Evolutionary conservation across 2,329 filamentous ascomycete genomes (phyloP), one percentile per base, ranked within the genome.

Genomic region (Thelonectria blattea): DNA sequence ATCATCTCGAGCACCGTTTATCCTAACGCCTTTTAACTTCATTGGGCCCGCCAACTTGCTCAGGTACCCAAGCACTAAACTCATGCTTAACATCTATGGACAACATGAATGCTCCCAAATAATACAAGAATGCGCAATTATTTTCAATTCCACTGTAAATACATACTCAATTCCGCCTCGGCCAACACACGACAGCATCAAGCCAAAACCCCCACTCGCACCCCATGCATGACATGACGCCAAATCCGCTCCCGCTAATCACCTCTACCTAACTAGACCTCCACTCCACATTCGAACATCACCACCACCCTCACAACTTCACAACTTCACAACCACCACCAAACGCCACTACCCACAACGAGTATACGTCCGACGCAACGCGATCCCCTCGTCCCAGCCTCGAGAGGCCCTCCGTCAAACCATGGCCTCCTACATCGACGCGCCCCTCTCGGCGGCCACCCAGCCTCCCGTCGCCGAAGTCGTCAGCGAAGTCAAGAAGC

Each of bases 401-500:
- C 47, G n/a, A 37, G 34, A 37, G 34, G 48, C 37, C n/a, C 22
- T 14, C 15, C 45, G 14, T 30, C 30, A 51, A 41, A 52, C 41
- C 61, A 76, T 76, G 74, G 72, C 74, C 41, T 72, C 73, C 46
- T 74, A 74, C 60, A 68, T 68, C 57, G 74, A 76, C n/a, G 69
- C 60, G 39, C 68, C 73, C 27, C 69, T 74, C 50, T 54, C 72
- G 15, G 73, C 71, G 27, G 58, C 66, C 12, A 61, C 65, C 12
- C 68, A 67, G 53, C 52, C 58, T 24, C 61, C 73, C 8, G 56
- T 73, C 9, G 69, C 69, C 53, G 80, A 80, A 53, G 63, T 80
- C 52, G 76, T 78, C 62, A 80, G 71, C 66, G 83, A 85, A 73
- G 78, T 87, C 65, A 87, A 85, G 78, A 89, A 89, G 68, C 85